These are phyloP conservation scores for Talaromyces proteolyticus DNA, from an alignment of 495 filamentous ascomycete species.

Conservation along the genomic window DNA sequence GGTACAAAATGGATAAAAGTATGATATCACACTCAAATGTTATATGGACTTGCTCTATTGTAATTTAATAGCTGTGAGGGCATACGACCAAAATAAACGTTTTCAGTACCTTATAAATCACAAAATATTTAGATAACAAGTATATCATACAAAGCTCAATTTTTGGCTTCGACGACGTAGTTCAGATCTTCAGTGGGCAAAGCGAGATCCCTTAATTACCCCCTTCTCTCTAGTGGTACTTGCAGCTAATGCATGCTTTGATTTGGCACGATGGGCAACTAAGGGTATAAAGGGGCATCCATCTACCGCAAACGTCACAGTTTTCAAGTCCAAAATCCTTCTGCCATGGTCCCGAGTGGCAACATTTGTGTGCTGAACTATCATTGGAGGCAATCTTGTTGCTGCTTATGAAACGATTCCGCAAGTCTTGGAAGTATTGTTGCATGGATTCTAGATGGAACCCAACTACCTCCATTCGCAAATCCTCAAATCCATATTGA, in stretches of 20 bases:
- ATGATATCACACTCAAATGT: too few relatives aligned
- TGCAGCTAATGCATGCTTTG: constrained; percentile 28
- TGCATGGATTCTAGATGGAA: constrained; percentile 23
- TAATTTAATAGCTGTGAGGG: too few relatives aligned
- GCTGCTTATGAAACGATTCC: constrained; percentile 10
- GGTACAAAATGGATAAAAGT: too few relatives aligned
- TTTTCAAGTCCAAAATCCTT: constrained; percentile 14
- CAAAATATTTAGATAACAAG: too few relatives aligned
- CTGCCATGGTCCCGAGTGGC: constrained; percentile 25
- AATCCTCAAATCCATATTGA: constrained; percentile 19
- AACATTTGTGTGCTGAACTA: constrained; percentile 7
- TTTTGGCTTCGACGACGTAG: too few relatives aligned
- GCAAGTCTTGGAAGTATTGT: constrained; percentile 17
- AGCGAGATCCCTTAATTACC: background rate
- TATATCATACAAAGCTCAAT: background rate
- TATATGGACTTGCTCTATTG: too few relatives aligned
- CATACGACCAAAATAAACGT: too few relatives aligned
- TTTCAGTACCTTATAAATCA: too few relatives aligned
- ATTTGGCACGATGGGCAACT: constrained; percentile 25
- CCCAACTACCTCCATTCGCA: constrained; percentile 19
- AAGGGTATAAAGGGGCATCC: constrained; percentile 24
- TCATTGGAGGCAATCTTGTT: background rate
- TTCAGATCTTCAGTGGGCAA: too few relatives aligned
- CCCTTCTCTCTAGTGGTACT: constrained; percentile 14
- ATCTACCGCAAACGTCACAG: constrained; percentile 25